Percentiles rank a stretch among this genome's conserved stretches.
Conservation (phyloP, 257 asterid species). For the Striga asiatica region DNA sequence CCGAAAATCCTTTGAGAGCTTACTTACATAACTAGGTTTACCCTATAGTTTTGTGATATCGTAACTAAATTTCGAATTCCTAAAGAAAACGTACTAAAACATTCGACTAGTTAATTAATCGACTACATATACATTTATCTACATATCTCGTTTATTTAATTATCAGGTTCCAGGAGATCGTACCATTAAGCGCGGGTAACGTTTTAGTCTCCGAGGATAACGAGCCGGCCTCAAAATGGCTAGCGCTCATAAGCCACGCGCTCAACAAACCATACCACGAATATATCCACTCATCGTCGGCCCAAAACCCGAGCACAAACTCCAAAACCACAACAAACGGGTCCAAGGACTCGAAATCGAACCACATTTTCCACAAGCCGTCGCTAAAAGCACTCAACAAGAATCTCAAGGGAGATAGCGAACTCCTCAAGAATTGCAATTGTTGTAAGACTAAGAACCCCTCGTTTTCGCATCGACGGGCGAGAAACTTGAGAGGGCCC, state of each 20-base stretch:
- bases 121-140: no score
- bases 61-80: no score
- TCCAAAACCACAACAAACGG: background rate
- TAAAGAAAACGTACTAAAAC: no score
- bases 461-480: conserved; percentile 21
- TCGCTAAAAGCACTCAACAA: conserved; percentile 47
- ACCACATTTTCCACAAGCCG: conserved; percentile 39
- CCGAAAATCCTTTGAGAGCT: no score
- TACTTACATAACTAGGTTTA: no score
- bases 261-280: conserved; percentile 68
- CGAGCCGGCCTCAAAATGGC: conserved; percentile 92
- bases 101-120: no score
- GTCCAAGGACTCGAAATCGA: conserved; percentile 6
- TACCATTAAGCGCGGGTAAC: conserved; percentile 86
- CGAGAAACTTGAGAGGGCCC: conserved; percentile 26
- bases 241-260: conserved; percentile 68
- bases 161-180: conserved; percentile 90
- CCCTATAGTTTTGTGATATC: no score
- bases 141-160: background rate
- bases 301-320: background rate
- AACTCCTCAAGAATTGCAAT: conserved; percentile 45
- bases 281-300: background rate
- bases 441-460: conserved; percentile 36
- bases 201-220: conserved; percentile 76
- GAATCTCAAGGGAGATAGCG: conserved; percentile 39